These are phyloP conservation scores for Trametes meyenii DNA, from an alignment of 768 basidiomycete species.

Conservation along the genomic window DNA sequence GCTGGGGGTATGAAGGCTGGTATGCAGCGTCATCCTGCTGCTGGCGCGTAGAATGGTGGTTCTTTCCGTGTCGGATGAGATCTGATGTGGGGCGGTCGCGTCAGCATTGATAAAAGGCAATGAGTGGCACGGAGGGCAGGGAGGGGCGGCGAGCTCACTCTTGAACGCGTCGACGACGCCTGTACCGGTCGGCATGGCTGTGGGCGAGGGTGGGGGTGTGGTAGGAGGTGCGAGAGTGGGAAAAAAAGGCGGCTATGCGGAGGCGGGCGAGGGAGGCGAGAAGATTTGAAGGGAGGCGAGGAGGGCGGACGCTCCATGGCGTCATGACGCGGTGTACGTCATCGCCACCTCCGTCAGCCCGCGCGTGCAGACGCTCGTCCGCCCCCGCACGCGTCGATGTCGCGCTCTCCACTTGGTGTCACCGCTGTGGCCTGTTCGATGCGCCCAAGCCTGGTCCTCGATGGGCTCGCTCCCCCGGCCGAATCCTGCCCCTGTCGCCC, in stretches of 20 bases:
- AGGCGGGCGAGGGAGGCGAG: neutral
- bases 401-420: slow-evolving; percentile 4
- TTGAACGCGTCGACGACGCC: slow-evolving; percentile 87
- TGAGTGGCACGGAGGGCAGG: slow-evolving; percentile 4
- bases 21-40: slow-evolving; percentile 25
- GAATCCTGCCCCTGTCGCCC: slow-evolving; percentile 5
- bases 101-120: slow-evolving; percentile 1
- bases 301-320: slow-evolving; percentile 20
- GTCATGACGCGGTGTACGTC: slow-evolving; percentile 22
- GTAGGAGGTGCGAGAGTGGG: slow-evolving; percentile 3
- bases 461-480: slow-evolving; percentile 1
- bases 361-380: neutral
- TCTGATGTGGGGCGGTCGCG: slow-evolving; percentile 36
- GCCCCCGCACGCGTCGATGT: neutral
- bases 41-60: slow-evolving; percentile 33
- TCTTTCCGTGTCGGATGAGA: slow-evolving; percentile 58
- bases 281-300: slow-evolving; percentile 19
- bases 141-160: slow-evolving; percentile 49
- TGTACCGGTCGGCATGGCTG: slow-evolving; percentile 57
- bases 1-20: slow-evolving; percentile 14
- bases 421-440: neutral
- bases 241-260: neutral
- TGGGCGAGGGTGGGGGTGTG: slow-evolving; percentile 4
- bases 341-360: slow-evolving; percentile 10
- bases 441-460: neutral